Conservation (phyloP, 176 grass and related monocot species). For the Calamus simplicifolius region DNA sequence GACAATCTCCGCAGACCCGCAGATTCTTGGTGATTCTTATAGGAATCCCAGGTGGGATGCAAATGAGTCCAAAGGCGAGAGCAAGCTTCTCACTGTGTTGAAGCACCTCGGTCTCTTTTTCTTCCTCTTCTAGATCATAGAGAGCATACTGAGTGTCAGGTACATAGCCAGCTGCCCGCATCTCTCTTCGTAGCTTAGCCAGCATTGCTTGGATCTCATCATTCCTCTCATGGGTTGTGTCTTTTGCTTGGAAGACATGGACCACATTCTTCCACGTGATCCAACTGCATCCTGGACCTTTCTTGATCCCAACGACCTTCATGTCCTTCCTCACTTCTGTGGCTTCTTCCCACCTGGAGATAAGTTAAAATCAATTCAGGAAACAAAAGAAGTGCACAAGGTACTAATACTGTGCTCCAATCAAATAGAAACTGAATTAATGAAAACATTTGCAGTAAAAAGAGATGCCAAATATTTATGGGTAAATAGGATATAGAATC, state of each 20-base stretch:
- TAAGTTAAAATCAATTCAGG: conserved; percentile 1
- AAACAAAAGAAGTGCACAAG: background rate
- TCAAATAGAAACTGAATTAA: background rate
- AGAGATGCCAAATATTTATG: no score
- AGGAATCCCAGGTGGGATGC: conserved; percentile 45
- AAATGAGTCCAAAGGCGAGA: conserved; percentile 68
- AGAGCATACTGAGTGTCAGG: conserved; percentile 58
- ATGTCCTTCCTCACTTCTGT: conserved; percentile 66
- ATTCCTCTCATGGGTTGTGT: conserved; percentile 64
- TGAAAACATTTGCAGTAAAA: no score
- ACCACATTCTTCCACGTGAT: conserved; percentile 71
- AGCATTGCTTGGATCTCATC: conserved; percentile 55
- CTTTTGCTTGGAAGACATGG: conserved; percentile 80
- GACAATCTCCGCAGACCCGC: conserved; percentile 68
- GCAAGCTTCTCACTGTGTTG: conserved; percentile 92
- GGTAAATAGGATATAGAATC: no score
- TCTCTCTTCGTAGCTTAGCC: conserved; percentile 41
- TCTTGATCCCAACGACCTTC: conserved; percentile 61
- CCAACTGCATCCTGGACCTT: conserved; percentile 78
- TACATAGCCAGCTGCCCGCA: conserved; percentile 63
- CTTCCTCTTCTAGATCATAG: conserved; percentile 86
- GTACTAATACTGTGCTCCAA: background rate
- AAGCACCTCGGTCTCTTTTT: conserved; percentile 78
- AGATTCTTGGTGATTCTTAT: conserved; percentile 87
- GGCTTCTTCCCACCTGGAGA: conserved; percentile 66